Evolutionary conservation across 2,329 filamentous ascomycete species (phyloP), one percentile per base, ranked within the genome.

Genomic region (Coniochaeta sp.): DNA sequence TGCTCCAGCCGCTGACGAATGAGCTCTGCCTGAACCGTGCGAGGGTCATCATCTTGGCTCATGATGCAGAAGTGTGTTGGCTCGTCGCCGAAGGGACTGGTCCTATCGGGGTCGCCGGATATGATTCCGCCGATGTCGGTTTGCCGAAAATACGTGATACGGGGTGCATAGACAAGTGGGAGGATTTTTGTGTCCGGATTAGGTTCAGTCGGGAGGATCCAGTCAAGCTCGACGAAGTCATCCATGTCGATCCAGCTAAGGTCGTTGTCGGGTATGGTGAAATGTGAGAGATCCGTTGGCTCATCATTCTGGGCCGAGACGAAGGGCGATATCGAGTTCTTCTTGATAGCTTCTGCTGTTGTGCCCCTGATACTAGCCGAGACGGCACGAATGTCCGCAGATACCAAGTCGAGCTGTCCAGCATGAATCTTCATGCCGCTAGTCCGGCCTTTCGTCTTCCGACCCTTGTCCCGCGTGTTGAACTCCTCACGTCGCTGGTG

Each of bases 211-310:
- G 93, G 93, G 26, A 97, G 76, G 59, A 96, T 93, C 93, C 93
- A 98, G 71, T 97, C 96, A 24, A 99, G 78, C 72, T 99, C 95
- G 32, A 99, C 93, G 74, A 99, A 99, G 71, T 99, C 95, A 70
- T 99, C 95, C 92, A 99, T 98, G 69, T 99, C 95, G 63, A 99
- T 93, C 95, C 95, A 99, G 59, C 89, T 92, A 66, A 92, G 87
- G 69, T 99, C 95, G 59, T 96, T 90, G 71, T 99, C 95, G 0
- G 95, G 93, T 57, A 99, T 99, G 0, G 88, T 93, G 71, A 99
- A 99, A 58, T 89, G 88, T 0, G 93, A 96, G 57, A 96, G 79
- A 70, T 93, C 89, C 3, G 84, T 84, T 8, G 83, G 82, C 9
- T 82, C 81, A 3, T 77, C 76, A 28, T 85, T 82, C 58, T 81